Base-by-base conservation (phyloP, 331 rosid genomes). In the Cucumis variabilis region DNA sequence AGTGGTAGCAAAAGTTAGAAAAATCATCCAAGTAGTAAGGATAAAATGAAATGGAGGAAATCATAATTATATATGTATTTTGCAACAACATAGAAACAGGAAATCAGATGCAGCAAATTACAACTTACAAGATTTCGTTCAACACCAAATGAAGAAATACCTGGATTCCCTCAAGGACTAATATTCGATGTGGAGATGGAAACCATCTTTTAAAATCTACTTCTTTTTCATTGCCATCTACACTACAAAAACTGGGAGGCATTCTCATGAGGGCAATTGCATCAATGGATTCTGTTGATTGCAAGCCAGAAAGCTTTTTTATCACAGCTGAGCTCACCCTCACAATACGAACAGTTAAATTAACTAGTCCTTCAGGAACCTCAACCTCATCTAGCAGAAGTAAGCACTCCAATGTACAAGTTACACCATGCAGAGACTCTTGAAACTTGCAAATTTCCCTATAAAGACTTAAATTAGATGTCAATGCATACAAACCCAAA, bases 141-240 rank as follows among this genome's bases (percentile, higher is more conserved):
- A 11, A 55, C 23, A 19, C 41, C 65, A 92, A 28, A 75, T 68
- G 73, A 68, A 33, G 68, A 63, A 85, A 51, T 84, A 96, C 98
- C 99, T 94, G 98, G 84, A 96, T 91, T 62, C 95, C 94, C 75
- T 97, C 99, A 63, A 97, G 98, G 86, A 93, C 99, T 87, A 97
- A 90, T 77, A 97, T 90, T 80, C 98, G 92, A 86, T 93, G 95
- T 25, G 92, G 88, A 86, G 89, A 90, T 2, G 91, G 89, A 86
- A 95, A 93, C 95, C 97, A 93, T 28, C 55, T 90, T 75, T 48
- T 87, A 44, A 92, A 93, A 88, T 88, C 88, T 71, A 41, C 89
- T 15, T 25, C 89, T 83, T 83, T 88, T 87, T 88, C 88, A 84
- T 74, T 72, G 75, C 60, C 83, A 86, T 89, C 93, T 86, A 95